Evolutionary conservation across 257 asterid species (phyloP).

Genomic region (Solanum chilense): DNA sequence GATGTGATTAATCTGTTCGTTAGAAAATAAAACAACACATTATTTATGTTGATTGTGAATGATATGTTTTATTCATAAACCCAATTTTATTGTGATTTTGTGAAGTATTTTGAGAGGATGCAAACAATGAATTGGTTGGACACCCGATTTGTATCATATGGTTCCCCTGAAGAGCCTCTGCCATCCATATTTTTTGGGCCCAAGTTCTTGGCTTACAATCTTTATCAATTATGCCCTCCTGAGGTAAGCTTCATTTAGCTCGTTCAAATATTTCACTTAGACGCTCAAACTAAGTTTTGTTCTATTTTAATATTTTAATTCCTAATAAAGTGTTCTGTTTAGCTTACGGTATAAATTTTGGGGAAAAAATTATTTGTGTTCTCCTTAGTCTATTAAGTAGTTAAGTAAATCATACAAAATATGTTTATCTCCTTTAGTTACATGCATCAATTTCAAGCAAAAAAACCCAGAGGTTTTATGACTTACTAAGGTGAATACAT

Average conservation of each 20-base stretch:
- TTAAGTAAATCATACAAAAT: background rate
- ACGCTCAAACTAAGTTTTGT: accelerated
- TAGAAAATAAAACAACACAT: background rate
- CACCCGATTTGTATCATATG: conserved; percentile 20
- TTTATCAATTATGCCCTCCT: conserved; percentile 17
- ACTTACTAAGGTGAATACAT: too few species aligned
- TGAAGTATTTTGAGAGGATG: conserved; percentile 9
- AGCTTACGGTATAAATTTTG: background rate
- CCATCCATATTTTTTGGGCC: conserved; percentile 24
- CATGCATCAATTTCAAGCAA: background rate
- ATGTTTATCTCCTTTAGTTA: background rate
- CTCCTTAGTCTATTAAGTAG: background rate
- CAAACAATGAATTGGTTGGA: conserved; percentile 21
- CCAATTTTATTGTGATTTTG: background rate
- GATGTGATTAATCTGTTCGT: too few species aligned
- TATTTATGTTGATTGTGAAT: background rate
- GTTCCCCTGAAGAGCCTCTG: conserved; percentile 17
- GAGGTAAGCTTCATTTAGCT: conserved; percentile 12
- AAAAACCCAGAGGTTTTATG: too few species aligned
- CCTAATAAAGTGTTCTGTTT: too few species aligned
- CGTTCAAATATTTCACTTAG: too few species aligned
- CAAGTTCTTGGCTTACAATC: conserved; percentile 12
- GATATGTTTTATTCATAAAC: background rate
- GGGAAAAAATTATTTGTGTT: background rate
- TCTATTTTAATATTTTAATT: too few species aligned